Evolutionary conservation across 2,329 filamentous ascomycete species (phyloP).

Genomic region (Colletotrichum cereale): DNA sequence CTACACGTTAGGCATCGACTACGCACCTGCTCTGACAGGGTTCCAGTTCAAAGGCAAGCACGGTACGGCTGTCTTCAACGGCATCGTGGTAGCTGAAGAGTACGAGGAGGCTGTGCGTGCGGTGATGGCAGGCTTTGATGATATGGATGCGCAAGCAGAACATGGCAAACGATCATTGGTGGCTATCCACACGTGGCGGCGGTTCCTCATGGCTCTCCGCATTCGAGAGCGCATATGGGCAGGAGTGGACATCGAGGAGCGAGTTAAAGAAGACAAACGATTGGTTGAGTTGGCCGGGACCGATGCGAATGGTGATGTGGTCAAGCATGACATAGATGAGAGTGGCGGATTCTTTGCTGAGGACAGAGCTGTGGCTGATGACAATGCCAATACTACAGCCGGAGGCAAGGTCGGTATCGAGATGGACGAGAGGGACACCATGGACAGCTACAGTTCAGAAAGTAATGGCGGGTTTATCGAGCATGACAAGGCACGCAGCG

Average conservation of each 20-base stretch:
- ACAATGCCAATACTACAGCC: neutral
- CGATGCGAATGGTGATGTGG: neutral
- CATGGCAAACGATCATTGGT: conserved; percentile 79
- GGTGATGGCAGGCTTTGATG: conserved; percentile 75
- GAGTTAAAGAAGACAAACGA: conserved; percentile 51
- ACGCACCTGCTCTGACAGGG: conserved; percentile 88
- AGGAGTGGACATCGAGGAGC: conserved; percentile 63
- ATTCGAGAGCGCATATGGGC: conserved; percentile 81
- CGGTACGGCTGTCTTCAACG: conserved; percentile 85
- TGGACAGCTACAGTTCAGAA: neutral
- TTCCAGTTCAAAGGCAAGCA: conserved; percentile 89
- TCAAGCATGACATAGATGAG: neutral
- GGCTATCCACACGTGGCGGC: conserved; percentile 74
- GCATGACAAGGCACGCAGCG: neutral
- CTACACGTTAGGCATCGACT: conserved; percentile 82
- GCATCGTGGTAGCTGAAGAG: conserved; percentile 81
- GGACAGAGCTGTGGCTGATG: neutral
- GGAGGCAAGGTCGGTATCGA: neutral
- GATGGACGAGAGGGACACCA: neutral
- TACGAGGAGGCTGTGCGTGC: conserved; percentile 78
- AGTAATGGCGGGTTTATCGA: neutral
- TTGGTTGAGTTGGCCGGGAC: neutral
- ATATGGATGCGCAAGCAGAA: conserved; percentile 74
- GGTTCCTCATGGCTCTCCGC: conserved; percentile 81
- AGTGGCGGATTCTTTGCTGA: conserved; percentile 21